Evolutionary conservation across 2,329 filamentous ascomycete genomes (phyloP).

Genomic region (Arthrinium puccinioides): DNA sequence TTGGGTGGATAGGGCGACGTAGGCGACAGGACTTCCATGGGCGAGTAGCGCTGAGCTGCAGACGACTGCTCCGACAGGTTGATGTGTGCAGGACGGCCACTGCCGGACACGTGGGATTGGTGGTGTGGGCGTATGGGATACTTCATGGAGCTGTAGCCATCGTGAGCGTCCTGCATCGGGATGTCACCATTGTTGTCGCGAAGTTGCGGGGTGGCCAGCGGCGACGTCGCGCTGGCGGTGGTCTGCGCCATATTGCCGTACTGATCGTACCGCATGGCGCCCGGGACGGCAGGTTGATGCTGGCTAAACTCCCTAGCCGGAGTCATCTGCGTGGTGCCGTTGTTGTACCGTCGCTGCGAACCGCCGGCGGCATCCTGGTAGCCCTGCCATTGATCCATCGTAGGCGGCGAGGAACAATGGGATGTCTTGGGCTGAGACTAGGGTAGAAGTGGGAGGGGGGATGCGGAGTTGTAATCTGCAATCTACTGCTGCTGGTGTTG

Average conservation of each 20-base stretch:
- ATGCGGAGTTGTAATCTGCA: slow-evolving; percentile 4
- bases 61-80: slow-evolving; percentile 72
- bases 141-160: slow-evolving; percentile 73
- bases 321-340: slow-evolving; percentile 22
- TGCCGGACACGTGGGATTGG: slow-evolving; percentile 58
- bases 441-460: slow-evolving; percentile 5
- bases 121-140: slow-evolving; percentile 76
- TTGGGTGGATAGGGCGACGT: slow-evolving; percentile 68
- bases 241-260: slow-evolving; percentile 28
- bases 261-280: slow-evolving; percentile 61
- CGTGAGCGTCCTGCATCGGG: slow-evolving; percentile 78
- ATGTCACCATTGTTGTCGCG: slow-evolving; percentile 71
- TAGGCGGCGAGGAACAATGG: slow-evolving; percentile 15
- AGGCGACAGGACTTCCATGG: slow-evolving; percentile 84
- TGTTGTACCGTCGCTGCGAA: slow-evolving; percentile 50
- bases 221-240: slow-evolving; percentile 35
- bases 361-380: slow-evolving; percentile 59
- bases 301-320: slow-evolving; percentile 22
- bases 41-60: slow-evolving; percentile 87
- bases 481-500: slow-evolving; percentile 4
- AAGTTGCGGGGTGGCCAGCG: slow-evolving; percentile 40
- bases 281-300: slow-evolving; percentile 23
- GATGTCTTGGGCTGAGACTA: slow-evolving; percentile 7
- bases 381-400: slow-evolving; percentile 60
- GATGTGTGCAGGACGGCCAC: slow-evolving; percentile 30